Evolutionary conservation across 805 yeast species (phyloP).

Genomic region (Kluyveromyces wickerhamii): DNA sequence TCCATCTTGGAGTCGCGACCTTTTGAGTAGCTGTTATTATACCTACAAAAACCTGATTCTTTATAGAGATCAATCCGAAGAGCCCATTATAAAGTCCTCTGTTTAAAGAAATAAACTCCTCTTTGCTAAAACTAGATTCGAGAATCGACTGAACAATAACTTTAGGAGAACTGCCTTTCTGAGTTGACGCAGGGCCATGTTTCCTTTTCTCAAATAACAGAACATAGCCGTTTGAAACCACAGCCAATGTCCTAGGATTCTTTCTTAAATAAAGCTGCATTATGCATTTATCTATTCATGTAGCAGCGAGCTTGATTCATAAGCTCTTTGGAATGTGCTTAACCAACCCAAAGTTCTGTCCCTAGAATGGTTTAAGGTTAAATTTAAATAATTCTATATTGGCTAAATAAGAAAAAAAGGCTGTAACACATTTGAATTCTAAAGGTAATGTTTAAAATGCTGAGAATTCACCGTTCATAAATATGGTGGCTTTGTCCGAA

Average conservation of each 20-base stretch:
- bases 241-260: slow-evolving; percentile 60
- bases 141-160: slow-evolving; percentile 50
- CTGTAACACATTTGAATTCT: too few relatives aligned
- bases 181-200: slow-evolving; percentile 11
- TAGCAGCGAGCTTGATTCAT: too few relatives aligned
- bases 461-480: too few relatives aligned
- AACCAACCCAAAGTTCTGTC: too few relatives aligned
- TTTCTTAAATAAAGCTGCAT: slow-evolving; percentile 61
- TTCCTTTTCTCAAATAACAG: slow-evolving; percentile 42
- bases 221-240: slow-evolving; percentile 51
- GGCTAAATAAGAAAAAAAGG: too few relatives aligned
- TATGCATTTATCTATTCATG: too few relatives aligned
- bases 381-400: too few relatives aligned
- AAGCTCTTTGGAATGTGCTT: too few relatives aligned
- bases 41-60: slow-evolving; percentile 48
- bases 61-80: slow-evolving; percentile 51
- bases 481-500: too few relatives aligned
- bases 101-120: slow-evolving; percentile 34
- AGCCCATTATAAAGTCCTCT: slow-evolving; percentile 42
- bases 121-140: slow-evolving; percentile 32
- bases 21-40: slow-evolving; percentile 47
- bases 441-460: too few relatives aligned
- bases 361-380: too few relatives aligned
- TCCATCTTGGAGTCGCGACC: slow-evolving; percentile 49
- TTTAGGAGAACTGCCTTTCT: slow-evolving; percentile 29